Percentiles rank a stretch among this genome's conserved stretches.
phyloP scores from a whole-genome alignment of 306 rosid species.

The Gillenia trifoliata region DNA sequence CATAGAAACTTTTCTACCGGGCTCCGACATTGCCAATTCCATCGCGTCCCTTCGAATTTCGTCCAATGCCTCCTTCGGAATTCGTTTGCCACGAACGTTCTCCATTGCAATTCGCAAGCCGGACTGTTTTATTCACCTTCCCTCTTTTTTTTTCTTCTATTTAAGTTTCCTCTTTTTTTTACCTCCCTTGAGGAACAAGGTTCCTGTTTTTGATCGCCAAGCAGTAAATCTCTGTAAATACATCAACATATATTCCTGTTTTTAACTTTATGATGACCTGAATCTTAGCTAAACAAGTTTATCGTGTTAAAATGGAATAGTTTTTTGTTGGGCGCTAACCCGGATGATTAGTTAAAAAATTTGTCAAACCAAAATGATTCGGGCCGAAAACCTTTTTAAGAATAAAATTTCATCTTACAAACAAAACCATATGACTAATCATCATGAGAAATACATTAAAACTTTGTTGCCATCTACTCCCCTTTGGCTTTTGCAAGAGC shows the following conservation, averaged over 20 bases:
- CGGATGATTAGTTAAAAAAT: not conserved
- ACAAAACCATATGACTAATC: slow-evolving; percentile 11
- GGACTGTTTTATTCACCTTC: not conserved
- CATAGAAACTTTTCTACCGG: no score
- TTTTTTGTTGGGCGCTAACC: not conserved
- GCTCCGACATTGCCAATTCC: no score
- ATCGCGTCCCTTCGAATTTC: no score
- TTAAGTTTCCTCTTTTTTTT: no score
- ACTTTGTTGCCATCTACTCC: slow-evolving; percentile 28
- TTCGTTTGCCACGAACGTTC: no score
- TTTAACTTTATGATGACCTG: no score
- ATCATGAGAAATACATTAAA: slow-evolving; percentile 8
- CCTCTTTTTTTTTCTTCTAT: not conserved
- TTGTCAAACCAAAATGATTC: not conserved
- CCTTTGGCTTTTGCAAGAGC: slow-evolving; percentile 58
- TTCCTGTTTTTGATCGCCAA: no score
- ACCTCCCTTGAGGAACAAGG: not conserved
- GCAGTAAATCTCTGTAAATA: no score
- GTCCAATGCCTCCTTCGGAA: no score
- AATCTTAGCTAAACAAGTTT: no score
- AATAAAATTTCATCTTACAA: not conserved
- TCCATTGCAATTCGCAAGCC: no score
- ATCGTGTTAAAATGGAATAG: not conserved
- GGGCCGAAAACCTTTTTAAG: not conserved
- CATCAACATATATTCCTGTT: no score